Evolutionary conservation across 2,329 filamentous ascomycete species (phyloP), one percentile per base, ranked within the genome.

Genomic region (Penicillium sp.): DNA sequence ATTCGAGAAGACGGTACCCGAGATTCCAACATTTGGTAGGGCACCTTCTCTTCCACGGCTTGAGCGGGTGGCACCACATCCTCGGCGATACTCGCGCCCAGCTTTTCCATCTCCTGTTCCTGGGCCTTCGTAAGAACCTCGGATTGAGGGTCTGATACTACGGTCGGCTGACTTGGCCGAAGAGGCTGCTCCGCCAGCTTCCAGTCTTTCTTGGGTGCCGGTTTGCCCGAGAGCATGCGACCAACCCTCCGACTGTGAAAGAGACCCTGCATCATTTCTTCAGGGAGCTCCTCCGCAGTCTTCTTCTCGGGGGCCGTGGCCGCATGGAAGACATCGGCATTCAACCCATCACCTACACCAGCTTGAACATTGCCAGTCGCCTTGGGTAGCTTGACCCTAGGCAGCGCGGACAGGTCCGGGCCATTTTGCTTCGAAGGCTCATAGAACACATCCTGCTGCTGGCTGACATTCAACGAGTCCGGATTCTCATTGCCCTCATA

Each of bases 1-100:
- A 99, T 74, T 4, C 94, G 85, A 7, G 91, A 90, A 0, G 94
- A 89, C 1, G 94, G 94, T 0, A 99, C 92, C 56, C 85, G 86
- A 9, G 94, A 99, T 66, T 97, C 92, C 49, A 87, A 82, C 68
- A 99, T 84, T 54, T 87, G 79, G 65, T 95, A 90, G 0, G 74
- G 64, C 28, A 71, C 62, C 51, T 69, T 63, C 31, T 55, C 57
- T 33, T 58, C 54, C 4, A 55, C 55, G 43, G 48, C 51, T 13
- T 66, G 54, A 0, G 48, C 45, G 3, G 53, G 52, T 36, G 56
- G 49, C 45, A 61, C 50, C 25, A 50, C 67, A 60, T 79, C 74
- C 46, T 72, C 74, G 13, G 74, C 74, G 30, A 81, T 69, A 44
- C 78, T 72, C 30, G 74, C 72, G 8, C 76, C 78, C 41, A 82